These are phyloP conservation scores for Rhodamnia argentea DNA, from an alignment of 345 rosid species.

Conservation along the genomic window DNA sequence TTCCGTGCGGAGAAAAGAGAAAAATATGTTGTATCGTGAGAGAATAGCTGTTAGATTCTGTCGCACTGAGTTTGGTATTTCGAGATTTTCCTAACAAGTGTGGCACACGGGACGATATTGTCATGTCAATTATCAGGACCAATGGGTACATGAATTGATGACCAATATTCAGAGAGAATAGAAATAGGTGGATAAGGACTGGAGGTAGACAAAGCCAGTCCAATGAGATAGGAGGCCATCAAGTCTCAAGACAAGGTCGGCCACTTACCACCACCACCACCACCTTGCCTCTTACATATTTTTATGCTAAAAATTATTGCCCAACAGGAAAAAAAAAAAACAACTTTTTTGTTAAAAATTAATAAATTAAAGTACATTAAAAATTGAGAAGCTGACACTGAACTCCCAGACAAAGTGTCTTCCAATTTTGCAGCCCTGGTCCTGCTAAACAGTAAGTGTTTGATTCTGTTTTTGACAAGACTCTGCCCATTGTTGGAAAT, in stretches of 20 bases:
- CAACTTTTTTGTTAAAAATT: neutral
- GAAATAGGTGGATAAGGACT: neutral
- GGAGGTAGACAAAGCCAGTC: neutral
- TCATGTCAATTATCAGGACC: no score
- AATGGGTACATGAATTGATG: no score
- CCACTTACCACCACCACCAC: neutral
- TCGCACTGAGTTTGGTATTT: no score
- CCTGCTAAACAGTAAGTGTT: neutral
- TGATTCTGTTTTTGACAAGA: neutral
- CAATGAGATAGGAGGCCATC: neutral
- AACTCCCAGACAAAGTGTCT: neutral
- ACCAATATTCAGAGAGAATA: no score
- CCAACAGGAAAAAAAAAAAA: neutral
- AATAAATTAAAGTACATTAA: neutral
- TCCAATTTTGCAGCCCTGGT: neutral
- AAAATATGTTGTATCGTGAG: no score
- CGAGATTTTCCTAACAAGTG: no score
- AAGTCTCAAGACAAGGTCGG: constrained; percentile 5
- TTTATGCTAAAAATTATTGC: neutral
- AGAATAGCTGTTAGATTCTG: no score
- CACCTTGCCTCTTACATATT: neutral
- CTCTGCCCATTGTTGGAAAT: neutral
- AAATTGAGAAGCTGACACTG: neutral
- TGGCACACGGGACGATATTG: no score
- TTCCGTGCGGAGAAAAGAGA: no score